These are phyloP conservation scores for Nicotiana undulata DNA, from an alignment of 257 asterid genomes.

Conservation along the genomic window DNA sequence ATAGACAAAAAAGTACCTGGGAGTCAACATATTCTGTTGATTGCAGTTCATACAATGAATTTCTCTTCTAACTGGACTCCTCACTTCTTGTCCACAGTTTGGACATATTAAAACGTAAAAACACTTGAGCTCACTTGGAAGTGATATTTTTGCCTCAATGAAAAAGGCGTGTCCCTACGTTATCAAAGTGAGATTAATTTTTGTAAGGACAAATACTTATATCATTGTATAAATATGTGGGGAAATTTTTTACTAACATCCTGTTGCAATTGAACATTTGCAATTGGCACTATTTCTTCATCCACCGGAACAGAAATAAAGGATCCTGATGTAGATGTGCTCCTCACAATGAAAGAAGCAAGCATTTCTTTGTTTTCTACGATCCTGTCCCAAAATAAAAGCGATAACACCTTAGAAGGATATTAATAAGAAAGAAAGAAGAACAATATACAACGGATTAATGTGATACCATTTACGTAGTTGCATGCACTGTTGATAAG, in stretches of 20 bases:
- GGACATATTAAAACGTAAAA: not conserved
- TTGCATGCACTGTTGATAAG: not conserved
- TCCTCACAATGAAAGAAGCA: not conserved
- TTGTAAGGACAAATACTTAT: too few species aligned
- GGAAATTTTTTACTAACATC: not conserved
- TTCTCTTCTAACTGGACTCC: too few species aligned
- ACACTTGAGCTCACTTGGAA: not conserved
- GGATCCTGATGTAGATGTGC: not conserved
- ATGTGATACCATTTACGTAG: not conserved
- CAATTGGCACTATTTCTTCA: not conserved
- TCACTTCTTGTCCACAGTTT: not conserved
- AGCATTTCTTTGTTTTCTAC: not conserved
- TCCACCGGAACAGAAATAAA: not conserved
- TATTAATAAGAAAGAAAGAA: too few species aligned
- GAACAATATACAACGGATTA: not conserved
- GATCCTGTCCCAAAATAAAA: not conserved
- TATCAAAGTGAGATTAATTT: not conserved
- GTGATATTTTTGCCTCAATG: not conserved
- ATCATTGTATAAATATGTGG: too few species aligned
- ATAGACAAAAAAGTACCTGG: too few species aligned
- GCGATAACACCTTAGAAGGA: not conserved
- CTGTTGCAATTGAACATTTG: not conserved
- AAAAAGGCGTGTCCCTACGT: not conserved
- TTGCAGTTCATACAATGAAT: too few species aligned
- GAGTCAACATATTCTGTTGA: not conserved